Evolutionary conservation across 1,139 yeast species (phyloP).

Genomic region (Entelexis paramagnoliae): DNA sequence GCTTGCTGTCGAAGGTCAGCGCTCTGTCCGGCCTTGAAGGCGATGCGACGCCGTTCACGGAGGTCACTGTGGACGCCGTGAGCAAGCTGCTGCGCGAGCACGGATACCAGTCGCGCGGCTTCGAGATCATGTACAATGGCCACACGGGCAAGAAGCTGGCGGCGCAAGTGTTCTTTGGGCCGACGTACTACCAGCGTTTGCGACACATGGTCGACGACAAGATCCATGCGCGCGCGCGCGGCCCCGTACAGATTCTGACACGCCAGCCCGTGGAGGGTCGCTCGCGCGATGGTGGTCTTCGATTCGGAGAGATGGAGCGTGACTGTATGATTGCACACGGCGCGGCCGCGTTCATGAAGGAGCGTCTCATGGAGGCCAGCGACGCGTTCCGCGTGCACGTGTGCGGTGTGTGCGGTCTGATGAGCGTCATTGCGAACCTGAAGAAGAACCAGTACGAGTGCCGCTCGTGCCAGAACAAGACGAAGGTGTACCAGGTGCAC

Average conservation of each 20-base stretch:
- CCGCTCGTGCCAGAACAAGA: conserved; percentile 96
- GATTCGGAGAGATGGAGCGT: conserved; percentile 99
- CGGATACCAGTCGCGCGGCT: conserved; percentile 97
- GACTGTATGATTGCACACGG: conserved; percentile 99
- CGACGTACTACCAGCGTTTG: conserved; percentile 95
- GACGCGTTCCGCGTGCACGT: conserved; percentile 98
- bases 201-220: conserved; percentile 99
- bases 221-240: conserved; percentile 98
- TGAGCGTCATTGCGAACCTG: conserved; percentile 94
- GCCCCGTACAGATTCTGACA: conserved; percentile 95
- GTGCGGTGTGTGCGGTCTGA: conserved; percentile 95
- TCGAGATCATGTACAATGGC: conserved; percentile 96
- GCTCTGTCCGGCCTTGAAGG: conserved; percentile 94
- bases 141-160: conserved; percentile 95
- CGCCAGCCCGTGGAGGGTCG: conserved; percentile 99
- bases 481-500: conserved; percentile 93
- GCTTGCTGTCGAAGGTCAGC: conserved; percentile 90
- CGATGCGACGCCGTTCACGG: conserved; percentile 98
- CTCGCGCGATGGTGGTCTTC: conserved; percentile 97
- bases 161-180: conserved; percentile 98
- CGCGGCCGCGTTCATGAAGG: conserved; percentile 95
- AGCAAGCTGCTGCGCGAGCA: conserved; percentile 84
- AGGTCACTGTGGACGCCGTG: conserved; percentile 93
- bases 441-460: conserved; percentile 97
- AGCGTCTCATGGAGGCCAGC: conserved; percentile 96